Evolutionary conservation across 129 eudicot genomes (phyloP), one percentile per base, ranked within the genome.

Genomic region (Solidago caesia): DNA sequence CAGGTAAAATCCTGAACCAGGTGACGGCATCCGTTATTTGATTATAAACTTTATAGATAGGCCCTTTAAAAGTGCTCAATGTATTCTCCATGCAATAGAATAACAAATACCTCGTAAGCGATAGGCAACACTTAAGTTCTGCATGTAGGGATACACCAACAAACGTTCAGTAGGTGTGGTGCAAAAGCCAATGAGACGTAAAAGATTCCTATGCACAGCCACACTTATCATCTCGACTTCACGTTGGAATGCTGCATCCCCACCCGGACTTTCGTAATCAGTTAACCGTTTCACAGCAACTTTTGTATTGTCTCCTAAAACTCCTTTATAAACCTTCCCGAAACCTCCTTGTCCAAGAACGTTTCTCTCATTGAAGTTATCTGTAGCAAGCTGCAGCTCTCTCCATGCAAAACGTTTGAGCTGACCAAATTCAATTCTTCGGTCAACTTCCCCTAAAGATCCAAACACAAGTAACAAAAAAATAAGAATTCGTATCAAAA

Each of bases 221-320:
- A 95, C 97, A 80, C 99, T 95, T 76, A 95, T 95, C 99, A 95
- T 95, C 90, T 95, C 99, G 16, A 95, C 99, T 64, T 95, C 99
- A 64, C 97, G 91, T 49, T 95, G 99, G 68, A 95, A 95, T 6
- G 99, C 96, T 14, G 90, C 87, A 82, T 95, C 99, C 9, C 97
- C 95, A 48, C 97, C 97, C 44, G 97, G 96, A 75, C 94, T 91
- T 82, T 91, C 94, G 15, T 84, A 87, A 82, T 95, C 93, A 45
- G 90, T 95, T 70, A 95, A 83, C 29, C 99, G 86, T 82, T 95
- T 95, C 59, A 95, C 99, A n/a, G 99, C 99, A 58, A 95, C 84
- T 80, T 89, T 91, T n/a, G 90, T 91, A 70, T 83, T 78, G 82
- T 95, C 99, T 16, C 64, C 76, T 33, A 95, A 88, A 45, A 91